Percentiles rank a stretch among this genome's conserved stretches.
phyloP scores from a whole-genome alignment of 306 rosid genomes.

The Senna siamea region DNA sequence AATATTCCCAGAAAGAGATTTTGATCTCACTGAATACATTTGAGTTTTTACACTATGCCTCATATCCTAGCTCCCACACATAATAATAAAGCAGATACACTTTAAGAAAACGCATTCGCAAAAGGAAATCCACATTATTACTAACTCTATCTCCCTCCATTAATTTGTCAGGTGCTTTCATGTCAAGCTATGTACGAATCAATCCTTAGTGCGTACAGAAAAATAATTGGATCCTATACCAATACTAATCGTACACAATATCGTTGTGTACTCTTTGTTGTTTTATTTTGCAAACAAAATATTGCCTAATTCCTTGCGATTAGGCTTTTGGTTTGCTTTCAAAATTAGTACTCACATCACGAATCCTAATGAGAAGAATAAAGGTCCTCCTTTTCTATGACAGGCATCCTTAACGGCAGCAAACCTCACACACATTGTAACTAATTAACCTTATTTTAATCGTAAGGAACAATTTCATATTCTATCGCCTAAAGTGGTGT shows the following conservation, averaged over 20 bases:
- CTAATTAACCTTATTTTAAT: conserved; percentile 9
- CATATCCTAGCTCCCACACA: conserved; percentile 34
- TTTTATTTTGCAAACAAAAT: conserved; percentile 24
- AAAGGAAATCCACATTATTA: conserved; percentile 51
- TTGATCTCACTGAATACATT: conserved; percentile 45
- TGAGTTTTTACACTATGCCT: conserved; percentile 36
- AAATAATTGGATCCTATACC: conserved; percentile 37
- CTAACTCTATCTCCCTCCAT: conserved; percentile 56
- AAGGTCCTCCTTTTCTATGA: conserved; percentile 34
- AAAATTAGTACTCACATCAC: neutral
- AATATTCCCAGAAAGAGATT: conserved; percentile 55
- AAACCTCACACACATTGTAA: conserved; percentile 41
- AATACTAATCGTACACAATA: conserved; percentile 29
- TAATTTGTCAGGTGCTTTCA: conserved; percentile 59
- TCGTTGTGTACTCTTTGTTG: conserved; percentile 22
- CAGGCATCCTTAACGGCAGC: conserved; percentile 58
- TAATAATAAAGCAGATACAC: conserved; percentile 49
- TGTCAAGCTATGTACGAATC: conserved; percentile 33
- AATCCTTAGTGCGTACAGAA: conserved; percentile 37
- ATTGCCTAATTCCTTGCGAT: conserved; percentile 41
- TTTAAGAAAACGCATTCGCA: conserved; percentile 33
- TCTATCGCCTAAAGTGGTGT: conserved; percentile 35
- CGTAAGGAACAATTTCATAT: conserved; percentile 6
- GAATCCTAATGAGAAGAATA: conserved; percentile 49
- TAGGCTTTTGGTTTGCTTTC: conserved; percentile 48